Evolutionary conservation across 2,329 filamentous ascomycete species (phyloP).

Genomic region (Fusarium heterosporum): DNA sequence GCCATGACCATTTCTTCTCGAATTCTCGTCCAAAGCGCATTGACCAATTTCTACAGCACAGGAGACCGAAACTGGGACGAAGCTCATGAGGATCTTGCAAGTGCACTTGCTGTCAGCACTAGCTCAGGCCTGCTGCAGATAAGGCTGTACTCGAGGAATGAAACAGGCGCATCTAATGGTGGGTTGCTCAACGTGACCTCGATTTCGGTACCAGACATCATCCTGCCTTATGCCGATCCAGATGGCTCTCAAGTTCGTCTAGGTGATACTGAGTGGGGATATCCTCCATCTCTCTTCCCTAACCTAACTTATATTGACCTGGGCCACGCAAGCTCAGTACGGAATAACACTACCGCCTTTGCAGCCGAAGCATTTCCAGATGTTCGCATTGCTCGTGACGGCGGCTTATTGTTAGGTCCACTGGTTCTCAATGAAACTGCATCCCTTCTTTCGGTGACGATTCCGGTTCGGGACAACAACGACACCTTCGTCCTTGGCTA

Average conservation of each 20-base stretch:
- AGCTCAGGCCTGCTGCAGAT: slow-evolving; percentile 74
- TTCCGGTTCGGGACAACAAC: slow-evolving; percentile 77
- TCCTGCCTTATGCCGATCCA: slow-evolving; percentile 69
- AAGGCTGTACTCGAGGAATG: slow-evolving; percentile 77
- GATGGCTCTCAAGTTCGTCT: slow-evolving; percentile 71
- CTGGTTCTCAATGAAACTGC: slow-evolving; percentile 77
- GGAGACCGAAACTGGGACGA: slow-evolving; percentile 67
- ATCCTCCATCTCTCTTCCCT: slow-evolving; percentile 78
- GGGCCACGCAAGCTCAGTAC: slow-evolving; percentile 54
- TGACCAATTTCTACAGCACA: slow-evolving; percentile 65
- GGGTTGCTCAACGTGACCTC: slow-evolving; percentile 76
- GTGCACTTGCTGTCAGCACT: slow-evolving; percentile 73
- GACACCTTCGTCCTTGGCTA: slow-evolving; percentile 78
- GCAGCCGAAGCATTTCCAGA: slow-evolving; percentile 63
- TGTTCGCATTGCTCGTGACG: slow-evolving; percentile 62
- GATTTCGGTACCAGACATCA: slow-evolving; percentile 59
- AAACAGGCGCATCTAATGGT: slow-evolving; percentile 61
- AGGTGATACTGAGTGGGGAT: slow-evolving; percentile 73
- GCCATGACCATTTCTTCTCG: slow-evolving; percentile 78
- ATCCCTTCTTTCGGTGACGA: slow-evolving; percentile 82
- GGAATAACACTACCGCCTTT: slow-evolving; percentile 56
- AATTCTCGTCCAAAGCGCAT: slow-evolving; percentile 66
- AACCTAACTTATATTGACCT: slow-evolving; percentile 75
- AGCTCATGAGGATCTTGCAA: slow-evolving; percentile 74
- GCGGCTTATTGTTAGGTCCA: slow-evolving; percentile 80